A percentile compares a stretch with the other conserved stretches of the same genome.
Conservation (phyloP, 2,329 filamentous ascomycete species). For the Arthrinium phaeospermum region DNA sequence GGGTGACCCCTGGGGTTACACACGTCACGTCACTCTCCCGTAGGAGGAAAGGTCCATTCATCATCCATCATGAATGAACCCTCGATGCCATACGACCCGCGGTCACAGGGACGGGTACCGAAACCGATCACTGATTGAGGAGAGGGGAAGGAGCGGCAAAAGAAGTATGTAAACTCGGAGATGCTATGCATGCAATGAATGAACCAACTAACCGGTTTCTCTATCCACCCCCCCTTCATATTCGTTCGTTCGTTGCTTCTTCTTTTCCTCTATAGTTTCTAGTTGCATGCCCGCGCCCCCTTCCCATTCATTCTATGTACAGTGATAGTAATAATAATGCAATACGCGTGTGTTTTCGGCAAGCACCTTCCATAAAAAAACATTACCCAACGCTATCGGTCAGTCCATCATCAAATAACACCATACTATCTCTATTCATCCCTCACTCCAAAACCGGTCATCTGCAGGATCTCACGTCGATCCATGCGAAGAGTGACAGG, state of each 20-base stretch:
- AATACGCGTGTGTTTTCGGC: neutral
- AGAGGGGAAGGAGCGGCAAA: neutral
- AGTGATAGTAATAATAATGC: neutral
- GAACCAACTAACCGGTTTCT: neutral
- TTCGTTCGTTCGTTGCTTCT: neutral
- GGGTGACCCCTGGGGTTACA: neutral
- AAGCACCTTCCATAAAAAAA: neutral
- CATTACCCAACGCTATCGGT: neutral
- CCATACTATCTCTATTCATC: neutral
- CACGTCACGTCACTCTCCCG: conserved; percentile 7
- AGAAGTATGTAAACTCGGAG: neutral
- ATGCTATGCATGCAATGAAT: neutral
- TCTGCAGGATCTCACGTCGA: neutral
- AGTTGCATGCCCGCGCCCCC: neutral
- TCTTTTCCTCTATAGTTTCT: conserved; percentile 3
- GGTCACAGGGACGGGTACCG: neutral
- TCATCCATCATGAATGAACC: neutral
- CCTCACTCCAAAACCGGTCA: neutral
- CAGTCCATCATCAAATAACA: neutral
- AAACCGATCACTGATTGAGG: no score
- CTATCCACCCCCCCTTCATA: neutral
- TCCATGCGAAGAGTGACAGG: neutral
- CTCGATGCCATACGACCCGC: neutral
- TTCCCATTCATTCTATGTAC: neutral
- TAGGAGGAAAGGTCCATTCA: neutral